These are phyloP conservation scores for Phaeosphaeriaceae sp. DNA, from an alignment of 2,329 filamentous ascomycete genomes.

Conservation along the genomic window DNA sequence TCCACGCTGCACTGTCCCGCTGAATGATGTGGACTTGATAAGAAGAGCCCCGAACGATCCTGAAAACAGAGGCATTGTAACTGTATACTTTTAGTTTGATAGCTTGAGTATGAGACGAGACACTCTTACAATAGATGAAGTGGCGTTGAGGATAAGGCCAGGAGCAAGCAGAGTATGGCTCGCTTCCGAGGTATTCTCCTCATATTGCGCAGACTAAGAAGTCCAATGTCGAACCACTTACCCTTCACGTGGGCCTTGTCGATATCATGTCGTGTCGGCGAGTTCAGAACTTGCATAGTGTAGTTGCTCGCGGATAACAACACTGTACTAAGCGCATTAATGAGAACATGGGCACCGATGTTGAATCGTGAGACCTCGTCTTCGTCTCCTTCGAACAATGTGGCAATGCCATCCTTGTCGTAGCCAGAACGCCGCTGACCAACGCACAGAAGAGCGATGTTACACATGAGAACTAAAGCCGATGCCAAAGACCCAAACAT, in stretches of 20 bases:
- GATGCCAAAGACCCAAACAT: constrained; percentile 17
- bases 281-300: constrained; percentile 31
- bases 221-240: constrained; percentile 51
- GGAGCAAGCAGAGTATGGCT: constrained; percentile 3
- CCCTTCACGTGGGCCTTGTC: constrained; percentile 30
- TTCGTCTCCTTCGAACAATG: not conserved
- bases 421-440: not conserved
- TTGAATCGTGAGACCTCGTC: constrained; percentile 6
- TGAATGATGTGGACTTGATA: too few relatives aligned
- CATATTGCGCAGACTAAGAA: constrained; percentile 40
- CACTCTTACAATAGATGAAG: constrained; percentile 46
- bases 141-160: constrained; percentile 39
- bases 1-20: too few relatives aligned
- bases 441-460: constrained; percentile 10
- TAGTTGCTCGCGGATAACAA: constrained; percentile 29
- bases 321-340: constrained; percentile 54
- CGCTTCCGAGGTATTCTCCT: constrained; percentile 3
- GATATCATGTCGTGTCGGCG: constrained; percentile 28
- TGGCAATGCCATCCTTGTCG: constrained; percentile 1
- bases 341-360: constrained; percentile 51
- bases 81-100: not conserved
- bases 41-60: not conserved
- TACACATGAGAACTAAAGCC: constrained; percentile 15
- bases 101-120: not conserved
- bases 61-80: not conserved